A percentile compares a stretch with the other conserved stretches of the same genome.
Evolutionary conservation across 202 grass and related monocot species (phyloP).

Genomic region (Panicum virgatum): DNA sequence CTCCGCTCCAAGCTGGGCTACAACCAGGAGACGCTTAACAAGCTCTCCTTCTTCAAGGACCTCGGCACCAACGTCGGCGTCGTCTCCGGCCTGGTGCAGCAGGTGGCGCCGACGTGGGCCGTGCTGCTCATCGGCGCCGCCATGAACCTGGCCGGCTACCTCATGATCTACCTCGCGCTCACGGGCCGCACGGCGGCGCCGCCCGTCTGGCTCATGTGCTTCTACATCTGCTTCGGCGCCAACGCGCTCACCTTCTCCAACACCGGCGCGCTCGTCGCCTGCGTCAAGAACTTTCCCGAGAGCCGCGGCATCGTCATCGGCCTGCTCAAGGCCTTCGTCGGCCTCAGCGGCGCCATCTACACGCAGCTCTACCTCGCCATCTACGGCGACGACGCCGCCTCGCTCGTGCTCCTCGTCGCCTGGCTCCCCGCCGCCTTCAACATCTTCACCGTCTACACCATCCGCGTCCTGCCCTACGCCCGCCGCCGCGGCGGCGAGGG

Average conservation of each 20-base stretch:
- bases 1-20: conserved; percentile 70
- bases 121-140: conserved; percentile 81
- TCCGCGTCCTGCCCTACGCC: conserved; percentile 60
- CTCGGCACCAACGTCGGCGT: conserved; percentile 84
- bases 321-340: conserved; percentile 81
- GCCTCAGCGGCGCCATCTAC: conserved; percentile 88
- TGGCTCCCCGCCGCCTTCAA: conserved; percentile 91
- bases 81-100: conserved; percentile 78
- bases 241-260: conserved; percentile 95
- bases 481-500: conserved; percentile 8
- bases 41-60: conserved; percentile 91
- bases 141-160: conserved; percentile 87
- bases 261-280: conserved; percentile 81
- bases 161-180: conserved; percentile 88
- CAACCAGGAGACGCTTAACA: conserved; percentile 96
- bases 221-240: conserved; percentile 88
- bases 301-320: conserved; percentile 89
- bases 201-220: conserved; percentile 75
- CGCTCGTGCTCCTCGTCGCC: conserved; percentile 76
- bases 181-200: conserved; percentile 56
- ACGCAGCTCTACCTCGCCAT: conserved; percentile 85
- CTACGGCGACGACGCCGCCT: conserved; percentile 77
- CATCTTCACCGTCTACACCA: conserved; percentile 86
- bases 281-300: conserved; percentile 91
- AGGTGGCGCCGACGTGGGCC: conserved; percentile 80